Evolutionary conservation across 495 filamentous ascomycete genomes (phyloP).

Genomic region (Penicillium desertorum): DNA sequence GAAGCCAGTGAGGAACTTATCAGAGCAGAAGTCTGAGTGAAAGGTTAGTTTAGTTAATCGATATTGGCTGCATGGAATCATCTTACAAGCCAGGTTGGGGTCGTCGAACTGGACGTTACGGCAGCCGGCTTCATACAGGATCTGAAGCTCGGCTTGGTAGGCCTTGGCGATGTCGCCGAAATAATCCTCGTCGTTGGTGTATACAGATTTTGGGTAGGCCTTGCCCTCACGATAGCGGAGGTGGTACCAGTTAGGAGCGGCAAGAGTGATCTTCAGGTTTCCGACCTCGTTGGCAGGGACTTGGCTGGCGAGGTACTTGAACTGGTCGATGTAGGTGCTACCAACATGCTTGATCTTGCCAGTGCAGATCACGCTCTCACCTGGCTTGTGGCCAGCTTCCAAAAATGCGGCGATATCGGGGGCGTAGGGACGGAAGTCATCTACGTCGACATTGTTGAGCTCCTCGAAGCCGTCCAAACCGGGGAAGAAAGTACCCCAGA

Average conservation of each 20-base stretch:
- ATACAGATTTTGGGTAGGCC: slow-evolving; percentile 66
- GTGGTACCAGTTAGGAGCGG: slow-evolving; percentile 74
- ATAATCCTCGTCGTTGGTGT: slow-evolving; percentile 66
- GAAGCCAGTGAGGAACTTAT: slow-evolving; percentile 71
- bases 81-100: slow-evolving; percentile 71
- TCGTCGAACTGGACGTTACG: slow-evolving; percentile 76
- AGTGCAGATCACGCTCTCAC: slow-evolving; percentile 70
- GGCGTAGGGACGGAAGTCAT: slow-evolving; percentile 71
- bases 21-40: slow-evolving; percentile 65
- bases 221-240: slow-evolving; percentile 68
- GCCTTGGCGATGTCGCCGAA: slow-evolving; percentile 73
- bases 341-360: slow-evolving; percentile 69
- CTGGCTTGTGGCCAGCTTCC: slow-evolving; percentile 69
- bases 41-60: neutral
- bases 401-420: slow-evolving; percentile 77
- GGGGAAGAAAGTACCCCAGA: slow-evolving; percentile 75
- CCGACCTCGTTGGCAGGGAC: slow-evolving; percentile 58
- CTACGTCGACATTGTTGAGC: slow-evolving; percentile 54
- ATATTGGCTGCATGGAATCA: neutral
- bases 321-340: slow-evolving; percentile 62
- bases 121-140: slow-evolving; percentile 66
- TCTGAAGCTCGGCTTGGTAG: slow-evolving; percentile 64
- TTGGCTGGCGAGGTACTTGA: slow-evolving; percentile 64
- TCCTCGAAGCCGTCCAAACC: slow-evolving; percentile 70
- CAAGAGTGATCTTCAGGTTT: slow-evolving; percentile 71